Conservation (phyloP, 2,329 filamentous ascomycete species). For the Aphanocladium album region DNA sequence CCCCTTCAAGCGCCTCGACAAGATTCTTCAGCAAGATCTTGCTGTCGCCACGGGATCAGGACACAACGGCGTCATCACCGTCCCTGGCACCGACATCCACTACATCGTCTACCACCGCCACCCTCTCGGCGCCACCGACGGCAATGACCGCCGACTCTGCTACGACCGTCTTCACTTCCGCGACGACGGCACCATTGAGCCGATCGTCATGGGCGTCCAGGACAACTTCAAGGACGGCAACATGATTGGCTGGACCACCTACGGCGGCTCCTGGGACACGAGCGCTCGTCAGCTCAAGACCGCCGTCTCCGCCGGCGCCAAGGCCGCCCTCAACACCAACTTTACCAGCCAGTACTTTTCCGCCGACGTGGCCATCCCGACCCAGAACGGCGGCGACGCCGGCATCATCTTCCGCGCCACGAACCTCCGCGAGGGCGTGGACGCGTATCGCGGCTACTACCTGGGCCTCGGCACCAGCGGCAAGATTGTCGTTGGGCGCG, state of each 20-base stretch:
- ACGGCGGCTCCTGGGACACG: slow-evolving; percentile 16
- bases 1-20: slow-evolving; percentile 36
- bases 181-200: slow-evolving; percentile 36
- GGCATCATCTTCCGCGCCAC: slow-evolving; percentile 33
- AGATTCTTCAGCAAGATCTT: slow-evolving; percentile 37
- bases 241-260: slow-evolving; percentile 33
- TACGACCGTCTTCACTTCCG: slow-evolving; percentile 46
- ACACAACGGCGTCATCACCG: slow-evolving; percentile 39
- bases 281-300: slow-evolving; percentile 19
- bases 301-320: slow-evolving; percentile 16
- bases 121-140: slow-evolving; percentile 37
- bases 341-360: slow-evolving; percentile 30
- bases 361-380: slow-evolving; percentile 21
- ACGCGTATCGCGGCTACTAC: slow-evolving; percentile 24
- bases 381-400: slow-evolving; percentile 21
- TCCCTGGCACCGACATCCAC: slow-evolving; percentile 42
- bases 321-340: slow-evolving; percentile 31
- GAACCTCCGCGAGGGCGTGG: slow-evolving; percentile 13
- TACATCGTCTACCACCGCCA: slow-evolving; percentile 44
- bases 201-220: slow-evolving; percentile 39
- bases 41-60: slow-evolving; percentile 39
- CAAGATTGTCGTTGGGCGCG: slow-evolving; percentile 21
- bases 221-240: slow-evolving; percentile 38
- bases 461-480: slow-evolving; percentile 24
- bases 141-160: slow-evolving; percentile 41